phyloP scores from a whole-genome alignment of 169 alveolate species.

The Condylostoma magnum region DNA sequence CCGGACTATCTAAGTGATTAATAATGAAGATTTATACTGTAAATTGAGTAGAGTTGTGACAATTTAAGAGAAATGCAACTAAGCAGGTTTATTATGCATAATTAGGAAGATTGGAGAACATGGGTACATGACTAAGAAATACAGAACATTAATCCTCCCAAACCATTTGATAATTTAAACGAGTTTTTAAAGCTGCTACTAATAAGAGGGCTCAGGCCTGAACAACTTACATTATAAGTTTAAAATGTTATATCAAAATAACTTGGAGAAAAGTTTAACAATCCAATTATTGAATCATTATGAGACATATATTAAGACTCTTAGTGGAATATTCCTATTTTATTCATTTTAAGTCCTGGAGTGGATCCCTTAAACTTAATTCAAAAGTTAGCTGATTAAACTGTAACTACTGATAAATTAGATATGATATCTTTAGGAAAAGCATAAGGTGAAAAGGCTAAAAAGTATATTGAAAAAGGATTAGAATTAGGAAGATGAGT shows the following conservation, averaged over 20 bases:
- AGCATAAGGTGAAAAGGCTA: constrained; percentile 85
- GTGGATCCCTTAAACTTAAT: constrained; percentile 90
- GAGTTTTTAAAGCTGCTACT: constrained; percentile 82
- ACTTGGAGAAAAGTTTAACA: constrained; percentile 76
- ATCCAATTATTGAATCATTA: constrained; percentile 51
- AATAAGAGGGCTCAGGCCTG: constrained; percentile 88
- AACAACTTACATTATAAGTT: constrained; percentile 77
- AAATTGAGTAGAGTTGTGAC: constrained; percentile 45
- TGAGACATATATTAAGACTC: constrained; percentile 64
- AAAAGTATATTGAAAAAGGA: constrained; percentile 82
- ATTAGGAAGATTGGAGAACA: constrained; percentile 62
- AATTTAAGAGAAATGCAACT: constrained; percentile 58
- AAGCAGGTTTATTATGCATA: constrained; percentile 60
- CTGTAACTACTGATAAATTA: constrained; percentile 54
- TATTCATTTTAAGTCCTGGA: constrained; percentile 87
- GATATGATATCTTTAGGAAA: constrained; percentile 84
- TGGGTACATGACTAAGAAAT: constrained; percentile 65
- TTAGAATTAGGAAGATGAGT: constrained; percentile 90
- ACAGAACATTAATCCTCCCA: constrained; percentile 64
- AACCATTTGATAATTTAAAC: constrained; percentile 55
- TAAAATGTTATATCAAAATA: constrained; percentile 73
- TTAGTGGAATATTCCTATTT: constrained; percentile 57
- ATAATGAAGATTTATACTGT: constrained; percentile 77
- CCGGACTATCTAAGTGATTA: constrained; percentile 55
- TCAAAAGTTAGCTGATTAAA: constrained; percentile 74